Percentiles rank a stretch among this genome's conserved stretches.
phyloP scores from a whole-genome alignment of 2,329 filamentous ascomycete species.

The Coniochaeta sp. region DNA sequence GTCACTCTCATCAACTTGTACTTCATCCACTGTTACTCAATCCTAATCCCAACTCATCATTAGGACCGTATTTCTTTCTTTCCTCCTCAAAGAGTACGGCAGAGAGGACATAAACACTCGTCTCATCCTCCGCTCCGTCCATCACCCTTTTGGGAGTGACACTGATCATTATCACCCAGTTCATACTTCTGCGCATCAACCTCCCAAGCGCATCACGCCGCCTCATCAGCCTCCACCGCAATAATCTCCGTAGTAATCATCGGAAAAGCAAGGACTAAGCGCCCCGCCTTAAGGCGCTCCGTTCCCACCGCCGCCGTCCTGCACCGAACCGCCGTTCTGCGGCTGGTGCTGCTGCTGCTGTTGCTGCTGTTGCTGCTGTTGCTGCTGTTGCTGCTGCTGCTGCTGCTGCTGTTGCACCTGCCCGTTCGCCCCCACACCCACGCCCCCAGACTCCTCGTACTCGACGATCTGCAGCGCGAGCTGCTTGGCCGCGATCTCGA shows the following conservation, averaged over 20 bases:
- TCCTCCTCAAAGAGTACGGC: too few relatives aligned
- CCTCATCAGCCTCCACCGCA: too few relatives aligned
- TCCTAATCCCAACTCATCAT: too few relatives aligned
- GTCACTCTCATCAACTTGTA: neutral
- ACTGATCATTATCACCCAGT: neutral
- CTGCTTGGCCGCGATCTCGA: constrained; percentile 47
- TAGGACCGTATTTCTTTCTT: too few relatives aligned
- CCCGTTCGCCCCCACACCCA: neutral
- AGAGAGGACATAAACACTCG: too few relatives aligned
- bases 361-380: constrained; percentile 17
- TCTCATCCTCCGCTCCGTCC: neutral
- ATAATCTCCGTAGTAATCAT: too few relatives aligned
- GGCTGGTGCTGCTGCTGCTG: constrained; percentile 15
- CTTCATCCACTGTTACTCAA: too few relatives aligned
- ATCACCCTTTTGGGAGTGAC: neutral
- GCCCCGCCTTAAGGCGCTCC: neutral
- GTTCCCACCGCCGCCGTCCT: constrained; percentile 6
- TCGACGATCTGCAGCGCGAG: constrained; percentile 44
- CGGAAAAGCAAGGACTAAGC: too few relatives aligned
- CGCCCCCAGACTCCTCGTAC: constrained; percentile 36
- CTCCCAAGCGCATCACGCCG: neutral
- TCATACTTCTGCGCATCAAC: neutral
- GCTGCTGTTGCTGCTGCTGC: constrained; percentile 10
- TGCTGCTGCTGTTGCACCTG: constrained; percentile 17
- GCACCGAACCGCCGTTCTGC: constrained; percentile 9